phyloP scores from a whole-genome alignment of 2,329 filamentous ascomycete species.

The Penicillium brevicompactum region DNA sequence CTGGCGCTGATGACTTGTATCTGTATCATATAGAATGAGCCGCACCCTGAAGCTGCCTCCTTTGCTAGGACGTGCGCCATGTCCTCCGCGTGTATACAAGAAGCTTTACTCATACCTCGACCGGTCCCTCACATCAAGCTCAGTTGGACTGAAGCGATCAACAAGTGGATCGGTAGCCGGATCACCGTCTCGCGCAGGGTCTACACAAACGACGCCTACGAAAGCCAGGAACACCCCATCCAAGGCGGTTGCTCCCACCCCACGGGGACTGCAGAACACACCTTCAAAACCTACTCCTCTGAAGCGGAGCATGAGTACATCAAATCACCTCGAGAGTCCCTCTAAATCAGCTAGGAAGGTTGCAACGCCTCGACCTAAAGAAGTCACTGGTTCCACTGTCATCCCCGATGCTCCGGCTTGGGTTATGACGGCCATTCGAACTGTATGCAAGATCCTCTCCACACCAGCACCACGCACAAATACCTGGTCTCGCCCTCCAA shows the following conservation, averaged over 20 bases:
- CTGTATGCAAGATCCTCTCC: slow-evolving; percentile 64
- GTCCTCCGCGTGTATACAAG: slow-evolving; percentile 78
- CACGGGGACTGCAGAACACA: slow-evolving; percentile 39
- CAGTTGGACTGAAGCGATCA: slow-evolving; percentile 38
- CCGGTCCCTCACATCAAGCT: slow-evolving; percentile 58
- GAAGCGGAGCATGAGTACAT: slow-evolving; percentile 38
- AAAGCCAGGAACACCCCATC: slow-evolving; percentile 33
- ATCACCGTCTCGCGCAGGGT: slow-evolving; percentile 29
- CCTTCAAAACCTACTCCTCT: slow-evolving; percentile 49
- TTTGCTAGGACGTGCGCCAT: slow-evolving; percentile 74
- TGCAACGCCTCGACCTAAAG: slow-evolving; percentile 17
- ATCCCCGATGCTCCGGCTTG: slow-evolving; percentile 59
- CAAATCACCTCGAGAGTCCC: slow-evolving; percentile 19
- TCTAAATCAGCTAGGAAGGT: slow-evolving; percentile 25
- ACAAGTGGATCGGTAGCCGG: slow-evolving; percentile 35
- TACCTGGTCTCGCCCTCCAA: slow-evolving; percentile 39
- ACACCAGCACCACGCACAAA: slow-evolving; percentile 50
- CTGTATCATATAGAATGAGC: slow-evolving; percentile 64
- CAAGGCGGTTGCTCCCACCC: slow-evolving; percentile 28
- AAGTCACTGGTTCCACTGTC: slow-evolving; percentile 27
- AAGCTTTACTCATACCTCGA: slow-evolving; percentile 81
- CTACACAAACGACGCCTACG: slow-evolving; percentile 43
- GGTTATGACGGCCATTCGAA: slow-evolving; percentile 69
- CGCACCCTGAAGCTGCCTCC: slow-evolving; percentile 74
- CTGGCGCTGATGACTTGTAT: background rate